Base-by-base conservation (phyloP, 2,329 filamentous ascomycete genomes). In the Clonostachys sp. region DNA sequence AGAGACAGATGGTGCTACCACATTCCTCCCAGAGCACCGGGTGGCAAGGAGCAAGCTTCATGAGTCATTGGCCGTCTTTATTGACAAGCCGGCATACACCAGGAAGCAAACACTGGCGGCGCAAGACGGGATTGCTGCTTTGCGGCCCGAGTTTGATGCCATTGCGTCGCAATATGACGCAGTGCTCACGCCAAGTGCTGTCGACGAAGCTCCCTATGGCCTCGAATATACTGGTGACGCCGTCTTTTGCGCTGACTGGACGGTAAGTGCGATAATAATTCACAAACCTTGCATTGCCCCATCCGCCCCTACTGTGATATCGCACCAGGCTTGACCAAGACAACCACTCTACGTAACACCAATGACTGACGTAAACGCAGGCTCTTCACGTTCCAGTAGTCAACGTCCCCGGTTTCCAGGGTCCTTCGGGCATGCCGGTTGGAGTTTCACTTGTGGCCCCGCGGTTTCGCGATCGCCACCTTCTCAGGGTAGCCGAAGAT, bases 351-450 rank as follows among this genome's bases (percentile, higher is more conserved):
- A 10, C 9, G 24, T 10, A 30, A 10, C 24, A 30, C 24, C 24
- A 10, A 9, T 30, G 24, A n/a, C 17, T 44, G 17, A 20, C n/a
- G 36, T n/a, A 8, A 12, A 8, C 12, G 3, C 13, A 71, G 66
- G 67, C 66, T 12, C 61, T 86, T 13, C 83, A 87, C 51, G 76
- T 72, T 1, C 83, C 83, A 0, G 78, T 81, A 0, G 61, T 86
- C n/a, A 86, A 86, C 50, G 60, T 87, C 0, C 81, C 82, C 0
- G 83, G 81, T 0, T 86, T 87, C 53, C 61, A 68, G 34, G 82
- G 83, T 20, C 45, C 51, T 3, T 57, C 61, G n/a, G 61, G 58
- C 16, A 67, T 87, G 70, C 84, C 83, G 0, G 71, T 87, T 36
- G 83, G 84, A 0, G 49, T 83, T 13, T 78, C 74, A 1, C 59